These are phyloP conservation scores for Ophiocordyceps camponoti-rufipedis DNA, from an alignment of 2,329 filamentous ascomycete species.

Conservation along the genomic window DNA sequence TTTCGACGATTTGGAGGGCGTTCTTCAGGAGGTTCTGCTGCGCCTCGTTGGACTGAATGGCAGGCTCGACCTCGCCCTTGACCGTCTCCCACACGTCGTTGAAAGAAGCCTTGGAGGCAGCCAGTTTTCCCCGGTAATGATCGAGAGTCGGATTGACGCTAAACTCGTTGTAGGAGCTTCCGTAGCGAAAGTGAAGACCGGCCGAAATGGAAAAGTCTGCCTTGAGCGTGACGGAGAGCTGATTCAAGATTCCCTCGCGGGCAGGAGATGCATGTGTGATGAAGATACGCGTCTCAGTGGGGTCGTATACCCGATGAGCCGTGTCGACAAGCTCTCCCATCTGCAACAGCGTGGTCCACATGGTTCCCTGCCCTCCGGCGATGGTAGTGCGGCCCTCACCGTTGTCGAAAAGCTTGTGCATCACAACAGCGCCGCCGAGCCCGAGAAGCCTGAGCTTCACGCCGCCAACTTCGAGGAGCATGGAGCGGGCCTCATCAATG, in stretches of 20 bases:
- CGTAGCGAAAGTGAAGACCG: conserved; percentile 93
- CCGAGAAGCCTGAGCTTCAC: conserved; percentile 91
- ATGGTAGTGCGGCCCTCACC: conserved; percentile 96
- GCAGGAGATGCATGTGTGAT: conserved; percentile 94
- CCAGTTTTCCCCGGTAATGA: conserved; percentile 95
- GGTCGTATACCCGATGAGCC: conserved; percentile 94
- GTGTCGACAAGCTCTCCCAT: conserved; percentile 98
- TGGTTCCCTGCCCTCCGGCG: conserved; percentile 92
- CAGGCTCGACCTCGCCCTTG: conserved; percentile 85
- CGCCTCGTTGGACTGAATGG: conserved; percentile 81
- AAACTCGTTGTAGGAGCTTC: conserved; percentile 99
- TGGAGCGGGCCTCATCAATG: conserved; percentile 93
- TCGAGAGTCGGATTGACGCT: conserved; percentile 96
- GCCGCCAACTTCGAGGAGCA: conserved; percentile 83
- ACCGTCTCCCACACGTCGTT: conserved; percentile 99
- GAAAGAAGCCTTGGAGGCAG: conserved; percentile 94
- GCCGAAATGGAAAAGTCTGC: conserved; percentile 97
- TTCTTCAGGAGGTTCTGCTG: conserved; percentile 87
- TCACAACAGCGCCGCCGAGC: conserved; percentile 88
- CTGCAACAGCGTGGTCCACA: conserved; percentile 97
- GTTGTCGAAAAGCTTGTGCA: conserved; percentile 99
- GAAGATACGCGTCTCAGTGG: conserved; percentile 90
- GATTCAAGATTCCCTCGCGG: conserved; percentile 89
- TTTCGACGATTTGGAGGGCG: conserved; percentile 83
- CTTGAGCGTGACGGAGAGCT: conserved; percentile 92